These are phyloP conservation scores for Selaginella tamariscina DNA, from an alignment of 75 land plant genomes.

Conservation along the genomic window DNA sequence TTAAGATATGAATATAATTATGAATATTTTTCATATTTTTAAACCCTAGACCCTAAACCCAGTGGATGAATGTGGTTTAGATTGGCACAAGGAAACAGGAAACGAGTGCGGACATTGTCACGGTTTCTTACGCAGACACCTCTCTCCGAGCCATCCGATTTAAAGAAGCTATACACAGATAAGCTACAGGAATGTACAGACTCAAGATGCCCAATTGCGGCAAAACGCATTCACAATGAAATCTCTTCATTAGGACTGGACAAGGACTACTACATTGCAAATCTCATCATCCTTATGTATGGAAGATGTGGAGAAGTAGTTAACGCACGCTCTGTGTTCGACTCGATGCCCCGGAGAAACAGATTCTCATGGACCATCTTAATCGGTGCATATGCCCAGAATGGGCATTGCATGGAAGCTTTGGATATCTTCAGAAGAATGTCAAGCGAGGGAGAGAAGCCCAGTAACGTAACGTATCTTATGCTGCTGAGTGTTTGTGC, in stretches of 20 bases:
- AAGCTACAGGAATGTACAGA: not conserved
- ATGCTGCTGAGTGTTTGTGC: not conserved
- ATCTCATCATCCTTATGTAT: not conserved
- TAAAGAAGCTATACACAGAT: not conserved
- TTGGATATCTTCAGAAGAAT: not conserved
- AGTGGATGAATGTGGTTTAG: too few relatives aligned
- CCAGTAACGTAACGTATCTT: not conserved
- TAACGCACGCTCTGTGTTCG: not conserved
- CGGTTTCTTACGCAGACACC: too few relatives aligned
- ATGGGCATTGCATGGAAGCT: not conserved
- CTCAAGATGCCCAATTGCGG: not conserved
- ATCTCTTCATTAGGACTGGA: not conserved
- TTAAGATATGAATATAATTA: too few relatives aligned
- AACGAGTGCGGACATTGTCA: too few relatives aligned
- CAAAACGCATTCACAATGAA: not conserved
- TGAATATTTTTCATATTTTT: too few relatives aligned
- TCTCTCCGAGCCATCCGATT: too few relatives aligned
- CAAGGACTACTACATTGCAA: not conserved
- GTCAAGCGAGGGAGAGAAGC: not conserved
- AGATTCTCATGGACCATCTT: not conserved
- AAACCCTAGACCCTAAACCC: too few relatives aligned
- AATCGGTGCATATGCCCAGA: constrained; percentile 1
- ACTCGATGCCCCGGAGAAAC: not conserved
- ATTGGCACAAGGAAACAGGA: too few relatives aligned
- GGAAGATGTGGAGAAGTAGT: not conserved